phyloP scores from a whole-genome alignment of 768 basidiomycete genomes.

The Auricularia cornea region DNA sequence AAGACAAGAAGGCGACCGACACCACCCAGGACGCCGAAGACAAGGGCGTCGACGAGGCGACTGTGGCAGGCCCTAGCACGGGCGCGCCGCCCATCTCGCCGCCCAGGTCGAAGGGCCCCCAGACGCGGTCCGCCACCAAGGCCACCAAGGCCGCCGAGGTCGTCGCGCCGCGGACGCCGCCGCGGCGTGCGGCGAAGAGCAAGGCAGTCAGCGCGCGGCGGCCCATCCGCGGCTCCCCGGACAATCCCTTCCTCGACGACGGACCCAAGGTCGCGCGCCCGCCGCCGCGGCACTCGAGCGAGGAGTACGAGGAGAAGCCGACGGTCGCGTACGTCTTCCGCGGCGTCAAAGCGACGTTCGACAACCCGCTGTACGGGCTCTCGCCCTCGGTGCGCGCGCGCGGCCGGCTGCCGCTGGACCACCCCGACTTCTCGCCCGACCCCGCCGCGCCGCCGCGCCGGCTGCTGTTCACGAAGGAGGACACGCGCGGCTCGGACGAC shows the following conservation, averaged over 20 bases:
- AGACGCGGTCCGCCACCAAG: conserved; percentile 5
- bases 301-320: conserved; percentile 43
- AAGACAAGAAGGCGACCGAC: not conserved
- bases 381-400: conserved; percentile 38
- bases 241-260: conserved; percentile 60
- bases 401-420: conserved; percentile 47
- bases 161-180: not conserved
- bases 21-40: too few relatives aligned
- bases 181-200: not conserved
- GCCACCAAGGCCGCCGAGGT: not conserved
- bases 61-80: not conserved
- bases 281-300: conserved; percentile 27
- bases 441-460: conserved; percentile 47
- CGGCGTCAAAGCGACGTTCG: conserved; percentile 51
- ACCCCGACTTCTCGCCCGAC: conserved; percentile 58
- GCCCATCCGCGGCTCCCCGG: conserved; percentile 52
- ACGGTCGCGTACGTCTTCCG: conserved; percentile 70
- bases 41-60: too few relatives aligned
- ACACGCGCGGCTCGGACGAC: not conserved
- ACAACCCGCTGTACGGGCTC: conserved; percentile 54
- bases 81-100: conserved; percentile 47
- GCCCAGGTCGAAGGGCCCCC: conserved; percentile 43
- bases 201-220: not conserved
- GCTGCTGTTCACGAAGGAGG: conserved; percentile 31
- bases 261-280: conserved; percentile 21